Evolutionary conservation across 1,284 basidiomycete genomes (phyloP), one percentile per base, ranked within the genome.

Genomic region (Ceratobasidium sp.): DNA sequence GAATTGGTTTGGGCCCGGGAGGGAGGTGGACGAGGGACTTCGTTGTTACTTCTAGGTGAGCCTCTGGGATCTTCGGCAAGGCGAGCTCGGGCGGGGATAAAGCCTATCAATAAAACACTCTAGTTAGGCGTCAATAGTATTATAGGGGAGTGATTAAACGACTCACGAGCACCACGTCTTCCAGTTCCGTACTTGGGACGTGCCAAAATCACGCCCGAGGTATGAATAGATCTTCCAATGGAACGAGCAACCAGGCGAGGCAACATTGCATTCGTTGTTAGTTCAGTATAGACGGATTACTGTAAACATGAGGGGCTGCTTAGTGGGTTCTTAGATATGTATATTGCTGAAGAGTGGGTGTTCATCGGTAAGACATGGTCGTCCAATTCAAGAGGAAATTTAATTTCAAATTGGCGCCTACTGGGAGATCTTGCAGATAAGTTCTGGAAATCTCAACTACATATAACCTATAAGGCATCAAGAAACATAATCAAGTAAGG

Each of bases 31-130:
- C 15, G 28, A 40, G 60, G 18, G 2, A 9, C 20, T 66, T 53
- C 26, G n/a, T n/a, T 15, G 33, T 9, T 33, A 10, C 66, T n/a
- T 42, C 18, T 44, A 2, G 66, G 46, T 12, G 61, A 20, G 42
- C 18, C 28, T 5, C 42, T 15, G 44, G 70, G 70, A 39, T 61
- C 39, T 3, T 75, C 72, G 4, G 61, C 72, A 12, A 75, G 40
- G 12, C 72, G 72, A 51, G 72, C 72, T 5, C 72, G 72, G 28
- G 72, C 72, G 18, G 72, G 72, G 12, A 66, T 46, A 26, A 64
- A 56, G 5, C 51, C 72, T 75, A 42, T 6, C 13, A 28, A 39
- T 3, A 1, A 44, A 63, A 46, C 44, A 49, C 12, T 12, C 40
- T n/a, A 10, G 20, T 26, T 23, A 44, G n/a, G n/a, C n/a, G 10